Base-by-base conservation (phyloP, 768 basidiomycete species). In the Candolleomyces aberdarensis region DNA sequence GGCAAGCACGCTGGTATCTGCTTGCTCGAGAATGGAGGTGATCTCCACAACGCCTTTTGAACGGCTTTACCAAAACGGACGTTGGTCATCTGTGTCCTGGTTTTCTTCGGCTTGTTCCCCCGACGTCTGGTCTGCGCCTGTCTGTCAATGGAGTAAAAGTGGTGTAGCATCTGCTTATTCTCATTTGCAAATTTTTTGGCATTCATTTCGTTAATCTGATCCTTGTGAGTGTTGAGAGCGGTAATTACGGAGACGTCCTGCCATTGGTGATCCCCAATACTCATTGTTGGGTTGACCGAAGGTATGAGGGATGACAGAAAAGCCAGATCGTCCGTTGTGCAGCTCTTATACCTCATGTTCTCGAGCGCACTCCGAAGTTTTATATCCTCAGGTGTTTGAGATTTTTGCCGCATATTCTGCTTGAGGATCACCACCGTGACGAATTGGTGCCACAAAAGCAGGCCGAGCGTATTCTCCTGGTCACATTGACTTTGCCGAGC, bases 191-290 rank as follows among this genome's bases (percentile, higher is more conserved):
- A 80, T n/a, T 69, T 59, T 17, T 58, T 10, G 20, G 56, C 43
- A 2, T 74, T 74, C 20, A 20, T 51, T 26, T 22, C 20, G 10
- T 51, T 51, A 22, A 51, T 51, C 29, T 51, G 49, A 64, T 79
- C 78, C 57, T 75, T 72, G 22, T 75, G 67, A 9, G 65, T 32
- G 68, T 78, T 80, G n/a, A 62, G 60, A 3, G 70, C 68, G 3
- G 75, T 78, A 36, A 82, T 80, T 11, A 79, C 67, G 3, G 78
- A 71, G 1, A 74, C 67, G 67, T 76, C 62, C 13, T 70, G 20
- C 57, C 77, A 79, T 3, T 52, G 1, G 15, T 8, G 44, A 9
- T 63, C 53, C 6, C 36, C 44, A 6, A 51, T 3, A 64, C 29
- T 20, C 13, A 50, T 3, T 65, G 63, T 13, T 63, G 49, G 49